phyloP scores from a whole-genome alignment of 2,329 filamentous ascomycete genomes.

The Cordyceps farinosa region DNA sequence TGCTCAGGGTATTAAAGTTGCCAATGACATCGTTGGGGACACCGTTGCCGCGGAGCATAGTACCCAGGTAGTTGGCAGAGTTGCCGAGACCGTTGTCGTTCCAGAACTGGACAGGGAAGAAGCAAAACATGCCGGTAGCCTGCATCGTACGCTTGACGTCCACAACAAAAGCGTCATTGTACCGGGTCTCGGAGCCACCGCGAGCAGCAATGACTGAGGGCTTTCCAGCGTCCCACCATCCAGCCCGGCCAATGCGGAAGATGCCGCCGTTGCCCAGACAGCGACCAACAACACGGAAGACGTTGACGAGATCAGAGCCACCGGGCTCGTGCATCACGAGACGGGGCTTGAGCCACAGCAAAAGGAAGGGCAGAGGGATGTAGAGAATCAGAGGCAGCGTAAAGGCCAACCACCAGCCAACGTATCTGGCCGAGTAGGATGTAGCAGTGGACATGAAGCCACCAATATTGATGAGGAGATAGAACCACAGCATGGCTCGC shows the following conservation, averaged over 20 bases:
- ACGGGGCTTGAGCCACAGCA: constrained; percentile 53
- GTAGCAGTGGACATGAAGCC: constrained; percentile 51
- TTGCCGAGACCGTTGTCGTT: constrained; percentile 40
- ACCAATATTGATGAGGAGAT: constrained; percentile 53
- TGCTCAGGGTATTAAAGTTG: constrained; percentile 57
- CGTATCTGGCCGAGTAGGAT: constrained; percentile 49
- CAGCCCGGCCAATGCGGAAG: constrained; percentile 50
- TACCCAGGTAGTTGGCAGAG: constrained; percentile 35
- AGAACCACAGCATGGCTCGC: constrained; percentile 65
- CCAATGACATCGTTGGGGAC: constrained; percentile 59
- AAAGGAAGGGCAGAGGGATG: constrained; percentile 54
- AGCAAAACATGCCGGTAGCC: constrained; percentile 41
- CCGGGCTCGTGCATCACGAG: constrained; percentile 56
- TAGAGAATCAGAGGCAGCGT: constrained; percentile 50
- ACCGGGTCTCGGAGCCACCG: constrained; percentile 48
- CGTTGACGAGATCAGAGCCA: constrained; percentile 62
- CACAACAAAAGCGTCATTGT: constrained; percentile 64
- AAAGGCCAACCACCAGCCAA: constrained; percentile 49
- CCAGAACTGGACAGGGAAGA: constrained; percentile 38
- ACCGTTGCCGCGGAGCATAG: constrained; percentile 44
- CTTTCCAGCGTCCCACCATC: constrained; percentile 58
- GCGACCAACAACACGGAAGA: constrained; percentile 51
- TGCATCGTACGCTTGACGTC: constrained; percentile 54
- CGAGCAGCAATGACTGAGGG: constrained; percentile 47
- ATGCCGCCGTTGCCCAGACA: constrained; percentile 49